Base-by-base conservation (phyloP, 2,329 filamentous ascomycete genomes). In the Verticillium albo-atrum region DNA sequence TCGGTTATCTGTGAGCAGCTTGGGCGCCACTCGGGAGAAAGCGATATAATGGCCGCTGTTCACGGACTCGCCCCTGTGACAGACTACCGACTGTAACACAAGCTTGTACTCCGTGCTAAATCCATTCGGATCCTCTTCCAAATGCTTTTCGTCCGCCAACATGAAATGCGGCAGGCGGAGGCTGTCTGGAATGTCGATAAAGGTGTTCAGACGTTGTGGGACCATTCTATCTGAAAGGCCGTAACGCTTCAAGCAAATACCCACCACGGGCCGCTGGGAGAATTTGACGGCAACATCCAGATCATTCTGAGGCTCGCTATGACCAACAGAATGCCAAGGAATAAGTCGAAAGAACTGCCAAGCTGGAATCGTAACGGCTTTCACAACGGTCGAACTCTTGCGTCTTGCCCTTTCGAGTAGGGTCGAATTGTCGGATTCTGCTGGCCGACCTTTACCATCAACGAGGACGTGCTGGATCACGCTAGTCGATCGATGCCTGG, bases 311-410 rank as follows among this genome's bases (percentile, higher is more conserved):
- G 84, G 84, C 58, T 84, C 80, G 54, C 71, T 75, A 61, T 79
- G 79, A 4, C 77, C 74, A 3, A 82, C 71, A 2, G 91, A 92
- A 70, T 96, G 92, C 93, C 93, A 97, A 28, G 93, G 93, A 67
- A 97, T 92, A 27, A 98, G 79, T 68, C 90, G 92, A 75, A 97
- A 98, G 70, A 98, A 97, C 68, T 97, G 94, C 92, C 93, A 98
- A 2, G 95, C 95, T 37, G 94, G 94, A 79, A 98, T 97, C 60
- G 94, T 88, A 15, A 98, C 90, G 67, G 96, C 93, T 69, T 94
- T 97, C 65, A 77, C 80, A 59, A 81, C 78, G 2, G 77, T 80
- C 14, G 82, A 83, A 10, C 66, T 78, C 73, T 70, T 80, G 70
- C 65, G 71, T 72, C 67, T 77, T 72, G 65, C 75, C 71, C 71